Evolutionary conservation across 2,329 filamentous ascomycete species (phyloP).

Genomic region (Sclerotinia trifoliorum): DNA sequence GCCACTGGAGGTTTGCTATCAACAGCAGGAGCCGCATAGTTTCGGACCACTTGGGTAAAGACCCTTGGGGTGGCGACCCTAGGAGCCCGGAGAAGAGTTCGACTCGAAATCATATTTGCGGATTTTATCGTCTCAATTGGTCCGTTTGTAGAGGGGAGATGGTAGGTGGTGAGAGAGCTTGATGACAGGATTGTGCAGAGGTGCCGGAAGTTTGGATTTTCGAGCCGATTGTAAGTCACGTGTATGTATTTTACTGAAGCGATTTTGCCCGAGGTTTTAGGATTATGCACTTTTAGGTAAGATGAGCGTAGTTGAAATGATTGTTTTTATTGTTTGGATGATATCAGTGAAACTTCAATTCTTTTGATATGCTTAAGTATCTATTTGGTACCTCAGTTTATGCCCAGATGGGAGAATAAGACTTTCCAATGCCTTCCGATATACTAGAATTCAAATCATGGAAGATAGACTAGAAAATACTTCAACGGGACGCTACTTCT

Average conservation of each 20-base stretch:
- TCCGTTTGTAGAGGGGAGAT: conserved; percentile 31
- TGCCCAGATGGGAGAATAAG: neutral
- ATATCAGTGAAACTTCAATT: neutral
- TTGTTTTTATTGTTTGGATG: neutral
- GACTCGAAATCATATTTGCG: conserved; percentile 39
- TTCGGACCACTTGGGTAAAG: conserved; percentile 60
- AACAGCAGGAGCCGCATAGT: conserved; percentile 65
- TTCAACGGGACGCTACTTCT: neutral
- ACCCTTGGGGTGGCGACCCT: conserved; percentile 35
- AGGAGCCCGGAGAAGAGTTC: conserved; percentile 38
- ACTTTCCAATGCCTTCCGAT: neutral
- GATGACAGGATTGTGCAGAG: conserved; percentile 19
- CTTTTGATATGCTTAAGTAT: neutral
- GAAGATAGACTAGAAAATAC: neutral
- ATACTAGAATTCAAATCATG: neutral
- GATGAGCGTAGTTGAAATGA: neutral
- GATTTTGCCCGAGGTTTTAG: conserved; percentile 10
- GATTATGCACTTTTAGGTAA: neutral
- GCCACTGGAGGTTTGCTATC: conserved; percentile 81
- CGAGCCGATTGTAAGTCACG: conserved; percentile 15
- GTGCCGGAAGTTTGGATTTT: conserved; percentile 24
- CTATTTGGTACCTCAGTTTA: neutral
- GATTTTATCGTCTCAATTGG: conserved; percentile 35
- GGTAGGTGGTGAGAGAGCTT: conserved; percentile 19
- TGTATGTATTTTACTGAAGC: neutral